These are phyloP conservation scores for Myochromella boudieri DNA, from an alignment of 768 basidiomycete genomes.

Conservation along the genomic window DNA sequence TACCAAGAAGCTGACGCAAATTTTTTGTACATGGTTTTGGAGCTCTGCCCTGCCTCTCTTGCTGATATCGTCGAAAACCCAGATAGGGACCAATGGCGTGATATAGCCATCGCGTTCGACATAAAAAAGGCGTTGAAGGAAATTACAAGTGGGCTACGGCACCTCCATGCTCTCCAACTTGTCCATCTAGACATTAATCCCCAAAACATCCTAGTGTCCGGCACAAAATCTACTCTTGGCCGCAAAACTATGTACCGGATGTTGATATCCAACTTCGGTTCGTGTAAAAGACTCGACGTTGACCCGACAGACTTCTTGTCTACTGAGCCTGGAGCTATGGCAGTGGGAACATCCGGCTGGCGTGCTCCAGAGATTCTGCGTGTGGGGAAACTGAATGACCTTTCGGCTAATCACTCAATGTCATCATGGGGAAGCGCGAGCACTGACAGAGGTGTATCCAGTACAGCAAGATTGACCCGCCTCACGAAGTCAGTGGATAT, in stretches of 20 bases:
- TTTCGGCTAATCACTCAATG: constrained; percentile 62
- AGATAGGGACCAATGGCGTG: constrained; percentile 63
- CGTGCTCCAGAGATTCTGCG: constrained; percentile 94
- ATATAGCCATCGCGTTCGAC: constrained; percentile 76
- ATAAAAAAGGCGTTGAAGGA: constrained; percentile 87
- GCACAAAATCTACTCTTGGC: constrained; percentile 52
- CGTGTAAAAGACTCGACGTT: constrained; percentile 92
- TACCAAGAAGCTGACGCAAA: constrained; percentile 93
- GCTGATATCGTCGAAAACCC: constrained; percentile 85
- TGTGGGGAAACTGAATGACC: constrained; percentile 89
- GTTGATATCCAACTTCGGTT: constrained; percentile 96
- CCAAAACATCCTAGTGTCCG: constrained; percentile 91
- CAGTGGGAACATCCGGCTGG: constrained; percentile 95
- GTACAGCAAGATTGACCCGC: constrained; percentile 53
- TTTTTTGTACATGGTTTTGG: constrained; percentile 97
- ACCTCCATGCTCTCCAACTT: constrained; percentile 91
- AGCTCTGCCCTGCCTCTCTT: constrained; percentile 88
- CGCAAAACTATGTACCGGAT: constrained; percentile 56
- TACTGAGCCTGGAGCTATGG: constrained; percentile 85
- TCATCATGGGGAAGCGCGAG: constrained; percentile 66
- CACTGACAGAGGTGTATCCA: constrained; percentile 41
- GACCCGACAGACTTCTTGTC: constrained; percentile 97
- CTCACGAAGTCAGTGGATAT: constrained; percentile 96
- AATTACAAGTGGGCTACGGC: constrained; percentile 83
- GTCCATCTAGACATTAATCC: constrained; percentile 98